A percentile compares a stretch with the other conserved stretches of the same genome.
These are phyloP conservation scores for Backusella tarrabulga DNA, from an alignment of 192 early-diverging fungal genomes.

Conservation along the genomic window DNA sequence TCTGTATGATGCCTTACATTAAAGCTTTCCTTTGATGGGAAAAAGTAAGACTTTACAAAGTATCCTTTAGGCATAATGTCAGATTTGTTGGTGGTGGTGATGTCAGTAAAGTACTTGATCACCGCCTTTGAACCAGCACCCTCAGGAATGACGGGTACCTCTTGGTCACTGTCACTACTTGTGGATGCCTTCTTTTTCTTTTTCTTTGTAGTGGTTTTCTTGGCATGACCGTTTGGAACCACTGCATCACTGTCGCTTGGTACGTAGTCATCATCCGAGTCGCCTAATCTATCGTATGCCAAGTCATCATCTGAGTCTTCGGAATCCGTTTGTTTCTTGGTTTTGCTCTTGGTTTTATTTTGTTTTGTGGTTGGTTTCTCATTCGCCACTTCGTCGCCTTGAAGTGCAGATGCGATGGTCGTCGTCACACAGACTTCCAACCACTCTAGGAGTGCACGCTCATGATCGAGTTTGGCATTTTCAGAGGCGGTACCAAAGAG, in stretches of 20 bases:
- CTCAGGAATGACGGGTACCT: neutral
- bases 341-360: neutral
- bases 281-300: constrained; percentile 13
- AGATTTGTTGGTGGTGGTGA: neutral
- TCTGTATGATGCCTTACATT: constrained; percentile 10
- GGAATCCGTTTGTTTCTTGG: neutral
- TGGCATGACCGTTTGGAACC: neutral
- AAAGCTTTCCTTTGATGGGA: constrained; percentile 37
- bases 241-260: constrained; percentile 10
- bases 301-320: neutral
- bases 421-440: constrained; percentile 18
- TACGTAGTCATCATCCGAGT: constrained; percentile 27
- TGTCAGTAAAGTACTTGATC: constrained; percentile 3
- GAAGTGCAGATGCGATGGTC: constrained; percentile 2
- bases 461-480: constrained; percentile 1
- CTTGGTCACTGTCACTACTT: constrained; percentile 14
- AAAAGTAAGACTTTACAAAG: constrained; percentile 35
- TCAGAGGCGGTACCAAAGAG: constrained; percentile 20
- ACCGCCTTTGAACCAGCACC: constrained; percentile 5
- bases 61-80: constrained; percentile 17
- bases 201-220: neutral
- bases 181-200: neutral
- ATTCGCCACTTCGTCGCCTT: neutral
- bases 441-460: constrained; percentile 29
- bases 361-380: neutral